A percentile compares a stretch with the other conserved stretches of the same genome.
These are phyloP conservation scores for Sugiyamaella boreocaroliniensis DNA, from an alignment of 805 yeast genomes.

Conservation along the genomic window DNA sequence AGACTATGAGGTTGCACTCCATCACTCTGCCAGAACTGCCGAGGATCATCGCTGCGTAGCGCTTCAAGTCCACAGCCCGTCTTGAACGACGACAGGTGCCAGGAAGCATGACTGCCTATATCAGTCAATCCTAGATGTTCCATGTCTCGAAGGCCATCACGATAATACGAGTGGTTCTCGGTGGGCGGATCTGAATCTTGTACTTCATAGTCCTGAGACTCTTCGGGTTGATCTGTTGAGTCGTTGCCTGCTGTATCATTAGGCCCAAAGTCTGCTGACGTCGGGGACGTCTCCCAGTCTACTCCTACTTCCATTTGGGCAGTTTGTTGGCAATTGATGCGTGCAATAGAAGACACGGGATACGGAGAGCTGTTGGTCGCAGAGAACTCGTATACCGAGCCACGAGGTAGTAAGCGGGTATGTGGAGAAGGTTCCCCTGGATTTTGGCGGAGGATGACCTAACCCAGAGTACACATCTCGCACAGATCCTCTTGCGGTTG, in stretches of 20 bases:
- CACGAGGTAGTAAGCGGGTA: too few species aligned
- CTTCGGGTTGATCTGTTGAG: neutral
- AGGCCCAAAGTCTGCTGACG: neutral
- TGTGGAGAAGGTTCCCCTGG: too few species aligned
- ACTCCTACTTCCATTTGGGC: neutral
- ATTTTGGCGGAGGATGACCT: too few species aligned
- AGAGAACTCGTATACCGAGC: too few species aligned
- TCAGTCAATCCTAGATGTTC: constrained; percentile 60
- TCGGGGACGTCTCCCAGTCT: neutral
- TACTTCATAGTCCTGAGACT: neutral
- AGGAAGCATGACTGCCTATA: constrained; percentile 71
- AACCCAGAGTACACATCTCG: too few species aligned
- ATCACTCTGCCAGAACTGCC: constrained; percentile 89
- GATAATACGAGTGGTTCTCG: neutral
- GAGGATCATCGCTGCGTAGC: constrained; percentile 62
- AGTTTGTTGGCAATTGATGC: too few species aligned
- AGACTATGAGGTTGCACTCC: constrained; percentile 83
- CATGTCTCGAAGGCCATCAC: constrained; percentile 45
- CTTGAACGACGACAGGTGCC: constrained; percentile 76
- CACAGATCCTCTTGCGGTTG: too few species aligned
- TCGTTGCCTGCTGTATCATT: neutral
- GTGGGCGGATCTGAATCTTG: neutral
- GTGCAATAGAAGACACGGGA: too few species aligned
- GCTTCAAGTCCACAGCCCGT: constrained; percentile 66
- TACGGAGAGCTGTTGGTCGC: too few species aligned